These are phyloP conservation scores for Mentha longifolia DNA, from an alignment of 257 asterid species.

Conservation along the genomic window DNA sequence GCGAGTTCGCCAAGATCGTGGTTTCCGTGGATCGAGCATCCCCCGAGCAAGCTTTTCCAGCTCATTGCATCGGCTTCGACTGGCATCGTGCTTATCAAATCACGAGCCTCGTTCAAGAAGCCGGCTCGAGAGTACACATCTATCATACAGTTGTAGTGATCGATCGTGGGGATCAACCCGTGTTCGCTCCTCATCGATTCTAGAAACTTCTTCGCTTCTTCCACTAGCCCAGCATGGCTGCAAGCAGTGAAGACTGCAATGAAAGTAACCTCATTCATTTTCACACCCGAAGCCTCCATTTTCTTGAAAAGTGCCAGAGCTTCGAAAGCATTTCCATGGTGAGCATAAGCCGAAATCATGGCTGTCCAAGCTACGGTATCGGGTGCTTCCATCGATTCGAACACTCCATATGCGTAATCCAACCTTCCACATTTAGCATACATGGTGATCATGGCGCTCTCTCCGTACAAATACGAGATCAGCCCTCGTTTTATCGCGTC, in stretches of 20 bases:
- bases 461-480: slow-evolving; percentile 52
- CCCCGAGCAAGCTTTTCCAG: slow-evolving; percentile 64
- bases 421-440: slow-evolving; percentile 59
- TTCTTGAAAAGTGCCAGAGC: slow-evolving; percentile 46
- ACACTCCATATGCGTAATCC: slow-evolving; percentile 46
- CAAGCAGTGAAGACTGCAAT: slow-evolving; percentile 58
- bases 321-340: slow-evolving; percentile 52
- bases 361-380: slow-evolving; percentile 66
- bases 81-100: slow-evolving; percentile 50
- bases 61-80: slow-evolving; percentile 58
- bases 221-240: slow-evolving; percentile 60
- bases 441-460: slow-evolving; percentile 62
- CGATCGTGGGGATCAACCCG: slow-evolving; percentile 45
- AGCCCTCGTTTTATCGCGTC: slow-evolving; percentile 59
- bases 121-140: slow-evolving; percentile 62
- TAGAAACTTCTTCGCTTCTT: slow-evolving; percentile 44
- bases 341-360: slow-evolving; percentile 53
- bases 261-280: slow-evolving; percentile 48
- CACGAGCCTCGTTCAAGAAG: slow-evolving; percentile 43
- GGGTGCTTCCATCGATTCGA: slow-evolving; percentile 43
- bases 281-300: slow-evolving; percentile 49
- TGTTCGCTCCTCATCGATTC: slow-evolving; percentile 47
- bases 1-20: slow-evolving; percentile 55
- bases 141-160: slow-evolving; percentile 59
- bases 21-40: slow-evolving; percentile 55